Base-by-base conservation (phyloP, 352 stramenopile genomes). In the Pythium brassicae region DNA sequence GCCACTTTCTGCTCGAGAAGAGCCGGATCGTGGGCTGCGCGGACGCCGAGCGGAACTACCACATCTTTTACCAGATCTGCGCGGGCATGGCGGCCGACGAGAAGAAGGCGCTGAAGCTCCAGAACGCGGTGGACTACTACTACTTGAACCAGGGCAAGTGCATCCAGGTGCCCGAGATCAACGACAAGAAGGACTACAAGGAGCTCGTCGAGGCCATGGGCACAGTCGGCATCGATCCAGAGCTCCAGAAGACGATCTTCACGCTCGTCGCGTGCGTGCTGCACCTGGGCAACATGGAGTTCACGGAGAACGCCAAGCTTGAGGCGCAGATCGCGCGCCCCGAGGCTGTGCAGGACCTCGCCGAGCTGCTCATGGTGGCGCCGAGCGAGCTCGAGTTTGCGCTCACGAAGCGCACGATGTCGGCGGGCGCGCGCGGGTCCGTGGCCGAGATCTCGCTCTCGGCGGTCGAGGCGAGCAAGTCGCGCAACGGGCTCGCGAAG, bases 61-160 rank as follows among this genome's bases (percentile, higher is more conserved):
- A 99, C 72, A 96, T 99, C 37, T 99, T 99, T 67, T 99, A 99
- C 72, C 89, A 99, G 69, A 66, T 99, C 17, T 95, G 95, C 62
- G 82, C 86, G 0, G 94, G 88, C 37, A 74, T 94, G 64, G 52
- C 78, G 0, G 50, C 74, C 1, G 76, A 77, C 2, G 76, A 93
- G 7, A 91, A 92, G 62, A 78, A 69, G n/a, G 51, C 59, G 44
- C 76, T 95, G 20, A 86, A 92, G 52, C 65, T 98, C 43, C 89
- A 89, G 65, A 88, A 80, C 48, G 87, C 90, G 8, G 83, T 82
- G 57, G 86, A 97, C 46, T 98, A 97, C 71, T 69, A 80, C 63
- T 98, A 97, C 63, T 63, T 98, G 32, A 98, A 98, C 73, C 94
- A 98, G 65, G 87, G 82, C 25, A 96, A 96, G 53, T 97, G 96